Evolutionary conservation across 1,139 yeast species (phyloP).

Genomic region (Nakaseomyces uthaithaninus): DNA sequence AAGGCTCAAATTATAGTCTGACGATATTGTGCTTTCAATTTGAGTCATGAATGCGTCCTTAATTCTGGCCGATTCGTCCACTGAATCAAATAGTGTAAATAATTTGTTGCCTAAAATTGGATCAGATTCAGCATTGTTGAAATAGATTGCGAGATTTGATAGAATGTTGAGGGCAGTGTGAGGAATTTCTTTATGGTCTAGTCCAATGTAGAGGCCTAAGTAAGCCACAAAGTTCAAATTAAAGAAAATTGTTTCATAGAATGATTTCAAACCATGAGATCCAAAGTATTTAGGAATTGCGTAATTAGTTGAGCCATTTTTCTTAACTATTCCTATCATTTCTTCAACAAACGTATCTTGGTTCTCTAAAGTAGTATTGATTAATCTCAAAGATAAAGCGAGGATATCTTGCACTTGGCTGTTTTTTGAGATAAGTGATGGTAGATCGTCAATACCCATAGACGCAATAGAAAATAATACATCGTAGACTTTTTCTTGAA

Average conservation of each 20-base stretch:
- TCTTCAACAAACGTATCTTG: conserved; percentile 52
- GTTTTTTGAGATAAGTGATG: conserved; percentile 34
- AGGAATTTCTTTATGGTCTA: conserved; percentile 44
- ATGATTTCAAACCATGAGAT: conserved; percentile 53
- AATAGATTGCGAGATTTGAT: conserved; percentile 37
- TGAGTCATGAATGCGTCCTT: conserved; percentile 68
- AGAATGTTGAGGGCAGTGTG: conserved; percentile 47
- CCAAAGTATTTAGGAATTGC: conserved; percentile 48
- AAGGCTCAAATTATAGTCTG: conserved; percentile 35
- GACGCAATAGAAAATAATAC: conserved; percentile 49
- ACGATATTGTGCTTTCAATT: conserved; percentile 42
- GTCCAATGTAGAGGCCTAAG: conserved; percentile 59
- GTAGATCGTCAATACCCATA: conserved; percentile 47
- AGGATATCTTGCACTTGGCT: conserved; percentile 33
- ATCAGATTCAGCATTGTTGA: conserved; percentile 30
- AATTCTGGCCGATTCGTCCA: conserved; percentile 62
- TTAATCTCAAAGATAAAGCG: conserved; percentile 38
- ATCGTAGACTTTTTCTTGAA: conserved; percentile 49
- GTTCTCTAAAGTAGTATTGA: conserved; percentile 43
- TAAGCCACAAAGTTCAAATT: conserved; percentile 63
- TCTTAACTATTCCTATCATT: conserved; percentile 37
- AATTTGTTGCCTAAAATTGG: conserved; percentile 47
- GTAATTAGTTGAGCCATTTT: conserved; percentile 27
- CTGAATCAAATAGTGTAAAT: conserved; percentile 63
- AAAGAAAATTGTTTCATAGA: conserved; percentile 63